phyloP scores from a whole-genome alignment of 345 rosid genomes.

The Melaleuca alternifolia region DNA sequence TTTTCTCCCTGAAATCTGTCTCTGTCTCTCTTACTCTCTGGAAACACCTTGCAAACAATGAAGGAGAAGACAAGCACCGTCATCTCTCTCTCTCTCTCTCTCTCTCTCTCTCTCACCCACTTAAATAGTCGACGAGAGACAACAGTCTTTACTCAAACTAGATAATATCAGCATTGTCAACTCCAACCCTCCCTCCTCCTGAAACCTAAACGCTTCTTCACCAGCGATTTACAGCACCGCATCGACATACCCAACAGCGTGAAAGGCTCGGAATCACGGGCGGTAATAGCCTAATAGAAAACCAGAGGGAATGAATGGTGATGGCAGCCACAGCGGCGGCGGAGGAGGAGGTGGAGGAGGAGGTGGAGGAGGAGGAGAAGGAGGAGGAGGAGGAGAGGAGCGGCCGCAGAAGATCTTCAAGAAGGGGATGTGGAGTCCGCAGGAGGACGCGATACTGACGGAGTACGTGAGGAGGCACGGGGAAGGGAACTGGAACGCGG shows the following conservation, averaged over 20 bases:
- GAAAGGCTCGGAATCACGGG: background rate
- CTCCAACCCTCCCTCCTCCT: background rate
- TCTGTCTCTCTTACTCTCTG: background rate
- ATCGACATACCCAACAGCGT: background rate
- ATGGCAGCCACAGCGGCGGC: background rate
- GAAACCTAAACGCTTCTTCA: background rate
- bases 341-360: too few species aligned
- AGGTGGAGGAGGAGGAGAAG: background rate
- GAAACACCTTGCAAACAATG: background rate
- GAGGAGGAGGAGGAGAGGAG: constrained; percentile 6
- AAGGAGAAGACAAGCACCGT: background rate
- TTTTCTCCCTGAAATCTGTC: background rate
- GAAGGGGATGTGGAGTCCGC: constrained; percentile 80
- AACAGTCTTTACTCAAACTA: background rate
- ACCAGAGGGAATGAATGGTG: background rate
- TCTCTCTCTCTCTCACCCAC: background rate
- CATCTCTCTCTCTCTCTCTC: background rate
- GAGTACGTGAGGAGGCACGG: constrained; percentile 66
- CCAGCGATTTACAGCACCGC: background rate
- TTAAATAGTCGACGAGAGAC: background rate
- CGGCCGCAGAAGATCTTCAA: constrained; percentile 10
- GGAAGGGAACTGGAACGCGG: constrained; percentile 80
- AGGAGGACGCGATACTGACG: constrained; percentile 59
- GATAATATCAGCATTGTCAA: background rate
- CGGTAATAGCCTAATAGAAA: background rate